Conservation (phyloP, 805 yeast genomes). For the Debaryomyces prosopidis region DNA sequence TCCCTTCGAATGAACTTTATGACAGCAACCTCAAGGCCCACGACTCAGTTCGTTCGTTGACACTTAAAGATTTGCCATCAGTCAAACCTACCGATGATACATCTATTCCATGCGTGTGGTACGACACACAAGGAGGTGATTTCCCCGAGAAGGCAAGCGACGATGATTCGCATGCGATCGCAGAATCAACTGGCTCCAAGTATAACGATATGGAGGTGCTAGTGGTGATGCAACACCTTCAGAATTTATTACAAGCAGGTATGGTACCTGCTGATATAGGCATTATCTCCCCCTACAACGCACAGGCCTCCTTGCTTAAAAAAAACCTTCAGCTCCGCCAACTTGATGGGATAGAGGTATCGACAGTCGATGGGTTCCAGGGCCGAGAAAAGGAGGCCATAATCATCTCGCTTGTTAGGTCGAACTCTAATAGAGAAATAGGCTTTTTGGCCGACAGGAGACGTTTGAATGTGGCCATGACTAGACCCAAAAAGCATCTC, state of each 20-base stretch:
- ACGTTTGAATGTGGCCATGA: conserved; percentile 90
- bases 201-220: conserved; percentile 76
- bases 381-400: conserved; percentile 93
- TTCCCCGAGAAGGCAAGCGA: conserved; percentile 56
- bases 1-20: conserved; percentile 71
- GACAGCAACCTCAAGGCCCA: conserved; percentile 63
- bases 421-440: conserved; percentile 67
- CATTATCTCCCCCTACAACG: conserved; percentile 85
- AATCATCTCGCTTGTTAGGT: conserved; percentile 76
- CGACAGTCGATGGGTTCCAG: conserved; percentile 95
- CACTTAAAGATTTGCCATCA: conserved; percentile 51
- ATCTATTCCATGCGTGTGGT: conserved; percentile 64
- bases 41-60: conserved; percentile 51
- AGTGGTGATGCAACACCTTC: conserved; percentile 59
- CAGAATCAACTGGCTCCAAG: conserved; percentile 50
- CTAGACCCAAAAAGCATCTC: conserved; percentile 82
- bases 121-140: conserved; percentile 91
- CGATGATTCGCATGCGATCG: conserved; percentile 19
- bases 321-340: conserved; percentile 35
- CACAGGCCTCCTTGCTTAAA: conserved; percentile 72
- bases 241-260: conserved; percentile 50
- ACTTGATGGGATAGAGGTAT: conserved; percentile 58
- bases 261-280: conserved; percentile 66
- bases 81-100: conserved; percentile 58
- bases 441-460: conserved; percentile 82